A percentile compares a stretch with the other conserved stretches of the same genome.
Conservation (phyloP, 331 rosid species). For the Saraca asoca region DNA sequence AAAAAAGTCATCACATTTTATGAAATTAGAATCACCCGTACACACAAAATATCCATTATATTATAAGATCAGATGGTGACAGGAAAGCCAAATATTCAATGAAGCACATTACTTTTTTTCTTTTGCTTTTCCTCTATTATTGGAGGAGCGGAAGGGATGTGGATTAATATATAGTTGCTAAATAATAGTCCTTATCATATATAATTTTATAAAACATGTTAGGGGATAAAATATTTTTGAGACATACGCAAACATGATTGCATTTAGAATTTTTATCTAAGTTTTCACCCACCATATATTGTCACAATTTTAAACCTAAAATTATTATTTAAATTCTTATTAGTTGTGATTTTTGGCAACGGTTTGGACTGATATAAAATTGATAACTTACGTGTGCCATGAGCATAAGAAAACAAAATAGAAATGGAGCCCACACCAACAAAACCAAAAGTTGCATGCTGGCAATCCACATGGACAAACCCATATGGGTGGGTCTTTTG, state of each 20-base stretch:
- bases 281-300: too few species aligned
- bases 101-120: not conserved
- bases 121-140: not conserved
- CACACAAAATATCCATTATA: not conserved
- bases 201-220: too few species aligned
- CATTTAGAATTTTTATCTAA: too few species aligned
- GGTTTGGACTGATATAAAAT: too few species aligned
- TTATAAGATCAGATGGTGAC: not conserved
- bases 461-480: conserved; percentile 43
- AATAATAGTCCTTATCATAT: too few species aligned
- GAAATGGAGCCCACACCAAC: conserved; percentile 28
- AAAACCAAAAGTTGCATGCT: conserved; percentile 27
- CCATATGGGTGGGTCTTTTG: conserved; percentile 33
- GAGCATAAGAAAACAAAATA: not conserved
- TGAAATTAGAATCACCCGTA: not conserved
- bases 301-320: too few species aligned
- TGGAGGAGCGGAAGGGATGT: not conserved
- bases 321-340: too few species aligned
- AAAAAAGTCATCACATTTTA: not conserved
- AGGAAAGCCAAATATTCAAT: not conserved
- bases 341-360: too few species aligned
- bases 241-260: too few species aligned
- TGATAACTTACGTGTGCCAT: too few species aligned
- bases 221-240: too few species aligned
- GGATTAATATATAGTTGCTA: not conserved